Conservation (phyloP, 2,329 filamentous ascomycete species). For the Colletotrichum sidae region DNA sequence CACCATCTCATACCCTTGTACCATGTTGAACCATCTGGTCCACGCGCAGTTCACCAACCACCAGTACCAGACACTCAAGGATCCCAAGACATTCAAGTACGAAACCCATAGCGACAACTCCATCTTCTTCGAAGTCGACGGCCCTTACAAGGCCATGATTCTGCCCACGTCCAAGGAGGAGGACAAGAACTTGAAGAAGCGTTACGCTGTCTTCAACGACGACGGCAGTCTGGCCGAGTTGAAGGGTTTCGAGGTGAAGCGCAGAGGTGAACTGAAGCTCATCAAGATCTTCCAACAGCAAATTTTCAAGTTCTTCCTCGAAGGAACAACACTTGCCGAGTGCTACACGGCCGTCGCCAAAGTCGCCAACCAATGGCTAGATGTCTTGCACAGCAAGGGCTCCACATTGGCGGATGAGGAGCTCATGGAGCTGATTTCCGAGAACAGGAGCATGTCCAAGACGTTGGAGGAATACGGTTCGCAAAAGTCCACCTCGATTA, state of each 20-base stretch:
- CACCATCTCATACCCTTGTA: constrained; percentile 96
- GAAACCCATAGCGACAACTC: constrained; percentile 98
- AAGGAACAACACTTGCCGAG: constrained; percentile 86
- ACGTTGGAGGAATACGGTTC: constrained; percentile 94
- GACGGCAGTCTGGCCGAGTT: constrained; percentile 94
- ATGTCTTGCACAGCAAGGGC: constrained; percentile 91
- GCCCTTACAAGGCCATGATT: constrained; percentile 97
- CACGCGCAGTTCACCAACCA: constrained; percentile 96
- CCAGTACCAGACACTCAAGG: constrained; percentile 91
- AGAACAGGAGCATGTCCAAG: constrained; percentile 98
- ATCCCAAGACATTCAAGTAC: constrained; percentile 85
- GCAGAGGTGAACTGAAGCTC: constrained; percentile 95
- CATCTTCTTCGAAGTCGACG: constrained; percentile 99
- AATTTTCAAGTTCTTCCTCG: constrained; percentile 99
- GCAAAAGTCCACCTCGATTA: constrained; percentile 99
- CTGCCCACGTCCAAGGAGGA: constrained; percentile 98
- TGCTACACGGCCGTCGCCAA: constrained; percentile 93
- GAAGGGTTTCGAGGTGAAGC: constrained; percentile 98
- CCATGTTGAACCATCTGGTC: constrained; percentile 98
- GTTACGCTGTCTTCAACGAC: constrained; percentile 98
- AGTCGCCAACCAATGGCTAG: constrained; percentile 95
- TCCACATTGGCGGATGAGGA: constrained; percentile 94
- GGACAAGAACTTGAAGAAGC: constrained; percentile 99
- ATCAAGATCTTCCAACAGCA: constrained; percentile 99
- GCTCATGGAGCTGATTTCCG: constrained; percentile 98